Base-by-base conservation (phyloP, 176 grass and related monocot species). In the Canna indica region DNA sequence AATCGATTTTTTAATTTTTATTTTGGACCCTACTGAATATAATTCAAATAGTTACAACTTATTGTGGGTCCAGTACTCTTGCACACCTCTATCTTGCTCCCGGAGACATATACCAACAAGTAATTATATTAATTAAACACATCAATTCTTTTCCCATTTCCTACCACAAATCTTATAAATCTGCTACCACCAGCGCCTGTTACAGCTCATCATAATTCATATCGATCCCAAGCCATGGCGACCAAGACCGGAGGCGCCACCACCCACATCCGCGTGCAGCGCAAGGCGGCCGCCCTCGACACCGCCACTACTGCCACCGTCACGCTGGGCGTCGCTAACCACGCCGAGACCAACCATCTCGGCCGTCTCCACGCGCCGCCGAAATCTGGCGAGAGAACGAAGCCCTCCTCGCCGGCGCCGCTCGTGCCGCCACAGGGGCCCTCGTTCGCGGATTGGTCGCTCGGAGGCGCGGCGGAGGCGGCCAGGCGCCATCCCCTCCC, bases 401-500 rank as follows among this genome's bases (percentile, higher is more conserved):
- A 7, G 26, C 36, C 68, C 13, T 16, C 31, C 29, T 30, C 26
- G 7, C 41, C 27, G 68, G 3, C 36, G 53, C 71, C n/a, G 27
- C 35, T 54, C 20, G 22, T 56, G 31, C 46, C 47, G 7, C 22
- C 35, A 3, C 53, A 59, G 25, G 50, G 71, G 53, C 71, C 71
- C 3, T 36, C 16, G 8, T 59, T 73, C 36, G 52, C 54, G 0
- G 16, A 77, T 48, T 64, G 67, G 45, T 70, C 88, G 68, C 27
- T 59, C 1, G 17, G 69, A 30, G 88, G 56, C 10, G 70, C 30
- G 25, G 73, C 17, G 0, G 73, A 31, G 7, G 36, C 82, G 10
- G 17, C 71, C 53, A 64, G 73, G 70, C 77, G 72, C n/a, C 86
- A 99, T 79, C 89, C 89, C 42, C 26, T 59, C 22, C 74, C 86